phyloP scores from a whole-genome alignment of 768 basidiomycete genomes.

The Tylopilus sp. region DNA sequence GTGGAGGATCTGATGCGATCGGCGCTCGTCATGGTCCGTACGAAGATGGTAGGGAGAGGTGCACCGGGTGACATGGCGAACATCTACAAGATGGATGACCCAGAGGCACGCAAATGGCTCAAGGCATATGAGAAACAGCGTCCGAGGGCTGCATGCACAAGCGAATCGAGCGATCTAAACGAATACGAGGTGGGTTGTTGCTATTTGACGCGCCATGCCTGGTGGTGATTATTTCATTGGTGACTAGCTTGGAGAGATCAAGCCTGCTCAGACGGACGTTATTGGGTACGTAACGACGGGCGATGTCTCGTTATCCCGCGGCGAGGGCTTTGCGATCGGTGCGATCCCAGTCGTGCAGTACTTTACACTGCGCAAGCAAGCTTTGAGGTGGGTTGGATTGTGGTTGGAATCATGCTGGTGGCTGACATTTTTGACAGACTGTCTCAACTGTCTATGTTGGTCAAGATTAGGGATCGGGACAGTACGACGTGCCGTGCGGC shows the following conservation, averaged over 20 bases:
- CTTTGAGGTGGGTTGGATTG: conserved; percentile 30
- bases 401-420: fast-evolving
- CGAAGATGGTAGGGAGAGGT: conserved; percentile 65
- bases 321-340: conserved; percentile 75
- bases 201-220: too few relatives aligned
- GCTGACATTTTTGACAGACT: conserved; percentile 13
- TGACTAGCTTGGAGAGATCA: conserved; percentile 43
- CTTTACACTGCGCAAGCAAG: conserved; percentile 51
- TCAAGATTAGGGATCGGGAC: conserved; percentile 64
- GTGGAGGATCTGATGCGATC: conserved; percentile 48
- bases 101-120: conserved; percentile 48
- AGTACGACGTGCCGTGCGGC: conserved; percentile 54
- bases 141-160: too few relatives aligned
- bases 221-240: not conserved
- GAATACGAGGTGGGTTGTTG: conserved; percentile 29
- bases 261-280: conserved; percentile 42
- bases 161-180: conserved; percentile 16
- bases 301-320: conserved; percentile 74
- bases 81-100: conserved; percentile 62
- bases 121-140: conserved; percentile 27
- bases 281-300: conserved; percentile 88
- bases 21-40: conserved; percentile 65
- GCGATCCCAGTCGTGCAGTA: conserved; percentile 57
- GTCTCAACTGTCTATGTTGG: conserved; percentile 37
- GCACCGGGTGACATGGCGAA: conserved; percentile 70